phyloP scores from a whole-genome alignment of 768 basidiomycete genomes.

The Hygrophoropsis aurantiaca region DNA sequence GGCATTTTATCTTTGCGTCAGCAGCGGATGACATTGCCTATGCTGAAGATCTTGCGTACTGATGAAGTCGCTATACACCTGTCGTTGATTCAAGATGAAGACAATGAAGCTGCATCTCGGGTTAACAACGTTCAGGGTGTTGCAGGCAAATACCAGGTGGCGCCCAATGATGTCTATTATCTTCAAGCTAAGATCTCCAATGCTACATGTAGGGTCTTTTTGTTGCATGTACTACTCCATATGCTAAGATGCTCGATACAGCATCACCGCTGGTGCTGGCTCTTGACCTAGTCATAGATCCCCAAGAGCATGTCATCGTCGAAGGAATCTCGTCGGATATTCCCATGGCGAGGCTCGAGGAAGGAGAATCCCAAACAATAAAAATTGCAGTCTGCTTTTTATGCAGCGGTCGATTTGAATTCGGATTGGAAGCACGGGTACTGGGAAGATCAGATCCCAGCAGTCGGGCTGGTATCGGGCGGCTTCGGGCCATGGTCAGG shows the following conservation, averaged over 20 bases:
- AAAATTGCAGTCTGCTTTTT: constrained; percentile 72
- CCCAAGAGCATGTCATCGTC: constrained; percentile 63
- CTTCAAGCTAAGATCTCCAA: constrained; percentile 61
- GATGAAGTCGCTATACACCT: constrained; percentile 65
- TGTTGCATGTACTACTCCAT: too few relatives aligned
- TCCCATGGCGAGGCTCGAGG: constrained; percentile 59
- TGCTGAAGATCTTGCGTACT: constrained; percentile 75
- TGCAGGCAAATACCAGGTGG: constrained; percentile 51
- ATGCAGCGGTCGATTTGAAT: constrained; percentile 61
- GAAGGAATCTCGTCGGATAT: constrained; percentile 68
- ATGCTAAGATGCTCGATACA: constrained; percentile 32
- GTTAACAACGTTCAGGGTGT: too few relatives aligned
- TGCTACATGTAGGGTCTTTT: constrained; percentile 63
- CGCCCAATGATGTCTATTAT: constrained; percentile 62
- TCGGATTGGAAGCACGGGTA: constrained; percentile 37
- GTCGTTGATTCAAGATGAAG: constrained; percentile 39
- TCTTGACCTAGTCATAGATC: constrained; percentile 54
- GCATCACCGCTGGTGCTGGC: constrained; percentile 53
- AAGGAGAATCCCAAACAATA: constrained; percentile 50
- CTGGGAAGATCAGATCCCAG: constrained; percentile 14
- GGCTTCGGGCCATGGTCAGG: constrained; percentile 13
- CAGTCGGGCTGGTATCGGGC: constrained; percentile 20
- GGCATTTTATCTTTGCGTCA: constrained; percentile 78
- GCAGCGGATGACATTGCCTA: constrained; percentile 73
- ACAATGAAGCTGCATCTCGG: constrained; percentile 11